Evolutionary conservation across 2,329 filamentous ascomycete genomes (phyloP), one percentile per base, ranked within the genome.

Genomic region (Ambrosiella cleistominuta): DNA sequence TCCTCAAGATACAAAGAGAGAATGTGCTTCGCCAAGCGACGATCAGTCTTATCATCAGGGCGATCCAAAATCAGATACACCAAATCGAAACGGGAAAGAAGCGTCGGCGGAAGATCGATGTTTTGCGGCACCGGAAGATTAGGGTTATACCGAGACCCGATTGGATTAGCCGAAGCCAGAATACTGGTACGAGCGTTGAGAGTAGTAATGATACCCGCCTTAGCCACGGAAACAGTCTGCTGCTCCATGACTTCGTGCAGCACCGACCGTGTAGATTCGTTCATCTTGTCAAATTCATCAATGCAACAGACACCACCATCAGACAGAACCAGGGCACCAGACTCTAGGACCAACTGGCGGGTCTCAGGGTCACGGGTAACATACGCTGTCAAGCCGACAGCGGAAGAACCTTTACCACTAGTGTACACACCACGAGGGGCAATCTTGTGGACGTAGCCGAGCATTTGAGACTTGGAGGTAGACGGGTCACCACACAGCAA

Each of bases 1-100:
- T 98, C 93, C 69, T 98, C 93, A 27, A 98, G 77, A 67, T 98
- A 98, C 83, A 98, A 94, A 58, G 88, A 88, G 38, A 98, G 81
- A 65, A 98, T 73, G 75, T 98, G 93, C 67, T 90, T 86, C 11
- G 93, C 93, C 58, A 98, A 75, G 50, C 88, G 83, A 62, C 90
- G 85, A 69, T 98, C 93, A 57, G 79, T 83, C 66, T 86, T 85
- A 71, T 97, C 93, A 66, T 97, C 91, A 55, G 94, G 84, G 7
- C 87, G 87, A 68, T 98, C 93, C 53, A 98, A 82, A 49, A 98
- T 93, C 1, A 98, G 81, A 67, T 98, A 98, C 55, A 98, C 91
- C 6, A 98, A 75, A 69, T 98, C 93, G 68, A 98, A 98, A 75
- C 93, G 85, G 4, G 90, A 96, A 56, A 98, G 79, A 6, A 98